These are phyloP conservation scores for Pseudomonodictys pantanalensis DNA, from an alignment of 495 filamentous ascomycete genomes.

Conservation along the genomic window DNA sequence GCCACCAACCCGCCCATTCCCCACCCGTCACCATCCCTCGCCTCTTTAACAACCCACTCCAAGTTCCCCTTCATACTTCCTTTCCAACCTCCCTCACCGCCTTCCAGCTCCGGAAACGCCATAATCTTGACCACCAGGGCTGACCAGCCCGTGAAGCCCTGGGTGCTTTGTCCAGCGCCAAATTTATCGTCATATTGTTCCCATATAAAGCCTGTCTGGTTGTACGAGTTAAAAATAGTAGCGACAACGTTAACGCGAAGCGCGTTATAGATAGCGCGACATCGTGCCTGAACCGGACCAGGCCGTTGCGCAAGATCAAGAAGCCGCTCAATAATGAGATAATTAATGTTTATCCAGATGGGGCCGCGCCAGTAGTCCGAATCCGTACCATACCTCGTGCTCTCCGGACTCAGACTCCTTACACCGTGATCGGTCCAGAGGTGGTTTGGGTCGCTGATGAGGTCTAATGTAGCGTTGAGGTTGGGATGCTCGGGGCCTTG, in stretches of 20 bases:
- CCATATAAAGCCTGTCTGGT: slow-evolving; percentile 92
- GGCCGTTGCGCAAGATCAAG: slow-evolving; percentile 55
- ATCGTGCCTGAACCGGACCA: slow-evolving; percentile 69
- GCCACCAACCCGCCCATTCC: slow-evolving; percentile 3
- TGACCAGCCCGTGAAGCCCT: slow-evolving; percentile 98
- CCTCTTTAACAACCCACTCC: background rate
- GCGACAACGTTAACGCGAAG: slow-evolving; percentile 81
- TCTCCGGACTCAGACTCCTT: slow-evolving; percentile 78
- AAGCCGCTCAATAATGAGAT: slow-evolving; percentile 75
- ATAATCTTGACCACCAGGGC: slow-evolving; percentile 65
- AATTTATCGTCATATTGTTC: slow-evolving; percentile 95
- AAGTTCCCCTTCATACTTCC: background rate
- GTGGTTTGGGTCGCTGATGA: slow-evolving; percentile 76
- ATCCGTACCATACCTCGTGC: slow-evolving; percentile 75
- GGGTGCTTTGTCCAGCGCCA: slow-evolving; percentile 87
- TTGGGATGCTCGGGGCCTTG: slow-evolving; percentile 67
- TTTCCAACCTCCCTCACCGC: background rate
- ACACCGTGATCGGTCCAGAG: slow-evolving; percentile 84
- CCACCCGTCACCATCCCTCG: background rate
- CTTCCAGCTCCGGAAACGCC: slow-evolving; percentile 18
- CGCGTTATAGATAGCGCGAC: slow-evolving; percentile 67
- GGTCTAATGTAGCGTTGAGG: slow-evolving; percentile 68
- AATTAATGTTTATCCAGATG: slow-evolving; percentile 97
- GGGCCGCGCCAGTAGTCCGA: slow-evolving; percentile 98
- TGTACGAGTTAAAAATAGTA: slow-evolving; percentile 82